Base-by-base conservation (phyloP, 306 rosid genomes). In the Ceratonia siliqua region DNA sequence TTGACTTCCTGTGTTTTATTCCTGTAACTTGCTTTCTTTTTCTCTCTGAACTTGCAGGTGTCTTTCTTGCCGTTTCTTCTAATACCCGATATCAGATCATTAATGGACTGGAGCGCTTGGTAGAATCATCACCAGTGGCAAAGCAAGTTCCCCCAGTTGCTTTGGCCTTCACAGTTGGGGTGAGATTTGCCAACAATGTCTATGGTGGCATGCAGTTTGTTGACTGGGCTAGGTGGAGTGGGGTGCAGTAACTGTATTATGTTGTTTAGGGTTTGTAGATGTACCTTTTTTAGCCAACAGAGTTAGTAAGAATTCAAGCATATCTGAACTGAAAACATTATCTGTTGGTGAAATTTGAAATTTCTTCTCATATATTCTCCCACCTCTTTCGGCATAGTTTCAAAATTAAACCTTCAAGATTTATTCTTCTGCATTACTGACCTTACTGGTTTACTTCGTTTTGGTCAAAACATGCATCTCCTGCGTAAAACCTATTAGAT, bases 171-270 rank as follows among this genome's bases (percentile, higher is more conserved):
- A 94, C 98, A 0, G 89, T 94, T 1, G 97, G 97, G 10, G 94
- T 94, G 59, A 83, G 98, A n/a, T 91, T 89, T 30, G 94, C 96
- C 39, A 94, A 94, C 89, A 91, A 91, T 55, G 78, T 94, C 17
- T 94, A 91, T 76, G 98, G 92, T 68, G 97, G 96, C 38, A 94
- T 94, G 96, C 98, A 94, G 81, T 94, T 94, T 57, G 93, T 94
- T 46, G 98, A 94, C 81, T 94, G 98, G 98, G 98, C 98, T 64
- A 87, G 91, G 75, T 91, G 83, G 98, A 91, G 94, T 59, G 98
- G 98, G 43, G 97, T 91, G 57, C 98, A 93, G 75, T 93, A 82
- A 82, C 49, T 73, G 64, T 76, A 46, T 36, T 50, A 22, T 62
- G 49, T 22, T 76, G 68, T 32, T 22, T 38, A 55, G 68, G 46